These are phyloP conservation scores for Emmonsiellopsis sp. DNA, from an alignment of 2,329 filamentous ascomycete species.

Conservation along the genomic window DNA sequence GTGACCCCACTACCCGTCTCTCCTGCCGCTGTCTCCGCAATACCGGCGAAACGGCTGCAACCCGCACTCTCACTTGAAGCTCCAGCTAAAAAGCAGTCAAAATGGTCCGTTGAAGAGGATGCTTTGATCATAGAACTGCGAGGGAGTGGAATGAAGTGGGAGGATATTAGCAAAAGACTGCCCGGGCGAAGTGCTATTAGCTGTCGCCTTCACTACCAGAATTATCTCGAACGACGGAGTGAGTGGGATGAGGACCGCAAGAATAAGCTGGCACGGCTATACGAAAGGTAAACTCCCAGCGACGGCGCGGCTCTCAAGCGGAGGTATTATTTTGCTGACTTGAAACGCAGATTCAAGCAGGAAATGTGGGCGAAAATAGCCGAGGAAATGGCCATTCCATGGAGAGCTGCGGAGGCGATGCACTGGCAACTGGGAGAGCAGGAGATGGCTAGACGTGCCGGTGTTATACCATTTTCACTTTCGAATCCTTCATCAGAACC, in stretches of 20 bases:
- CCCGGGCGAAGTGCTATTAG: slow-evolving; percentile 88
- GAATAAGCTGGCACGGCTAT: slow-evolving; percentile 88
- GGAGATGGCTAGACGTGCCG: slow-evolving; percentile 69
- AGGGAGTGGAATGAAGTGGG: slow-evolving; percentile 92
- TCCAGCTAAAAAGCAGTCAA: slow-evolving; percentile 86
- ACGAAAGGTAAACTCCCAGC: slow-evolving; percentile 63
- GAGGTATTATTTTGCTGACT: slow-evolving; percentile 47
- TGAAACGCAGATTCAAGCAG: slow-evolving; percentile 66
- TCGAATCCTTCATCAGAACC: slow-evolving; percentile 48
- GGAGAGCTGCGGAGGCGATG: slow-evolving; percentile 94
- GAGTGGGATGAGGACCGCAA: slow-evolving; percentile 98
- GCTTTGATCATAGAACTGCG: slow-evolving; percentile 82
- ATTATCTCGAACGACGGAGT: slow-evolving; percentile 84
- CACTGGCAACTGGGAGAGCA: slow-evolving; percentile 92
- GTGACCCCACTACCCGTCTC: slow-evolving; percentile 20
- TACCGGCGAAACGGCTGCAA: slow-evolving; percentile 33
- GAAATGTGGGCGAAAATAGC: slow-evolving; percentile 98
- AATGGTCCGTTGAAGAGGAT: slow-evolving; percentile 91
- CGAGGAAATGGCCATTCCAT: slow-evolving; percentile 89
- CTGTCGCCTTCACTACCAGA: slow-evolving; percentile 91
- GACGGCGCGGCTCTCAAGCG: background rate
- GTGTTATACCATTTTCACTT: slow-evolving; percentile 69
- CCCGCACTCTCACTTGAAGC: slow-evolving; percentile 31
- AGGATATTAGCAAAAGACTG: slow-evolving; percentile 86
- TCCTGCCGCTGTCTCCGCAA: slow-evolving; percentile 21